phyloP scores from a whole-genome alignment of 2,329 filamentous ascomycete genomes.

The Colletotrichum ledebouriae region DNA sequence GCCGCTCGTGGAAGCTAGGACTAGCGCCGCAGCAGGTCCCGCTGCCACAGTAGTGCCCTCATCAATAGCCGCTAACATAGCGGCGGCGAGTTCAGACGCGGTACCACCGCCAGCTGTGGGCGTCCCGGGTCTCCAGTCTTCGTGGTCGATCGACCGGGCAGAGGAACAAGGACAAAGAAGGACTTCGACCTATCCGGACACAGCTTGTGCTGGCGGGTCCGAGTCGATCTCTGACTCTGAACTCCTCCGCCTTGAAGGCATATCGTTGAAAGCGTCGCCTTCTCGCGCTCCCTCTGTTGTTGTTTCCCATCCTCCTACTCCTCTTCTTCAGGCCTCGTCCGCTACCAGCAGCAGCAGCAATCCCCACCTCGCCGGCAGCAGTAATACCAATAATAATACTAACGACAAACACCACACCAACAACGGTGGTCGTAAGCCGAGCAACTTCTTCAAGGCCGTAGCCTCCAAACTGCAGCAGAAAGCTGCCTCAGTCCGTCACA shows the following conservation, averaged over 20 bases:
- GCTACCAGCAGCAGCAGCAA: conserved; percentile 46
- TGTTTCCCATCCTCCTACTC: conserved; percentile 41
- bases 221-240: conserved; percentile 62
- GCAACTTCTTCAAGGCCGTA: conserved; percentile 58
- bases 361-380: conserved; percentile 47
- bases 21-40: conserved; percentile 42
- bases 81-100: conserved; percentile 29
- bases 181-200: conserved; percentile 42
- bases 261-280: conserved; percentile 55
- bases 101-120: conserved; percentile 32
- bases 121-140: conserved; percentile 33
- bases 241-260: conserved; percentile 61
- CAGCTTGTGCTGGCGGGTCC: conserved; percentile 37
- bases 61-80: conserved; percentile 38
- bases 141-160: conserved; percentile 39
- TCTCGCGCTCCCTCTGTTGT: conserved; percentile 43
- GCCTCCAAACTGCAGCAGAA: conserved; percentile 58
- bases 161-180: conserved; percentile 41
- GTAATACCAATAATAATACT: conserved; percentile 43
- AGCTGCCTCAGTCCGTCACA: conserved; percentile 51
- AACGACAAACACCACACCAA: conserved; percentile 25
- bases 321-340: conserved; percentile 48
- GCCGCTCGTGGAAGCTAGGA: conserved; percentile 37
- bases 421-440: conserved; percentile 48
- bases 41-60: conserved; percentile 39